Percentiles rank a stretch among this genome's conserved stretches.
These are phyloP conservation scores for Citrus medica DNA, from an alignment of 345 rosid genomes.

Conservation along the genomic window DNA sequence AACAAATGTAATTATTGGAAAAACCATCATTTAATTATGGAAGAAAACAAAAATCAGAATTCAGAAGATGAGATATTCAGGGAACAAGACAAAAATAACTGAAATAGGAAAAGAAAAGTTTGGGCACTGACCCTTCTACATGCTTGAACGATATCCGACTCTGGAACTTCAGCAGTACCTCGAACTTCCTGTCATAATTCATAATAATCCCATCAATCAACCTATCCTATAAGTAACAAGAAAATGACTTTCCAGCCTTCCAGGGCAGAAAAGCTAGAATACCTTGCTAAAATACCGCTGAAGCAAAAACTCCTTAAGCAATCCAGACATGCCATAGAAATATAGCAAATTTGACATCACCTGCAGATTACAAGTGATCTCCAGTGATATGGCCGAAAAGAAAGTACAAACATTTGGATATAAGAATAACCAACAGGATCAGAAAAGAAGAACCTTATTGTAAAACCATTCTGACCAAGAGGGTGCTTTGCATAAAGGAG, in stretches of 20 bases:
- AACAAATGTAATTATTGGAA: not conserved
- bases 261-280: not conserved
- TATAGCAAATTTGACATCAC: slow-evolving; percentile 72
- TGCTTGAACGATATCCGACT: slow-evolving; percentile 88
- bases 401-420: not conserved
- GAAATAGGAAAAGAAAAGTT: not conserved
- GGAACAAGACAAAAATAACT: not conserved
- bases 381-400: slow-evolving; percentile 2
- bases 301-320: slow-evolving; percentile 74
- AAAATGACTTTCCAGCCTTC: not conserved
- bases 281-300: slow-evolving; percentile 98
- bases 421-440: not conserved
- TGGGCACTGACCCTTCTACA: slow-evolving; percentile 68
- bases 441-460: slow-evolving; percentile 49
- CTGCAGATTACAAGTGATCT: slow-evolving; percentile 25
- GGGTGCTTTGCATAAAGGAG: slow-evolving; percentile 88
- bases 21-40: not conserved
- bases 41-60: not conserved
- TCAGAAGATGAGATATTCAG: not conserved
- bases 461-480: slow-evolving; percentile 97
- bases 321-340: slow-evolving; percentile 87
- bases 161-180: slow-evolving; percentile 73
- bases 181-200: slow-evolving; percentile 70
- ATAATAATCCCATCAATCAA: slow-evolving; percentile 11
- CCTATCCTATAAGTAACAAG: not conserved